Base-by-base conservation (phyloP, 352 stramenopile genomes). In the Globisporangium okanoganense region DNA sequence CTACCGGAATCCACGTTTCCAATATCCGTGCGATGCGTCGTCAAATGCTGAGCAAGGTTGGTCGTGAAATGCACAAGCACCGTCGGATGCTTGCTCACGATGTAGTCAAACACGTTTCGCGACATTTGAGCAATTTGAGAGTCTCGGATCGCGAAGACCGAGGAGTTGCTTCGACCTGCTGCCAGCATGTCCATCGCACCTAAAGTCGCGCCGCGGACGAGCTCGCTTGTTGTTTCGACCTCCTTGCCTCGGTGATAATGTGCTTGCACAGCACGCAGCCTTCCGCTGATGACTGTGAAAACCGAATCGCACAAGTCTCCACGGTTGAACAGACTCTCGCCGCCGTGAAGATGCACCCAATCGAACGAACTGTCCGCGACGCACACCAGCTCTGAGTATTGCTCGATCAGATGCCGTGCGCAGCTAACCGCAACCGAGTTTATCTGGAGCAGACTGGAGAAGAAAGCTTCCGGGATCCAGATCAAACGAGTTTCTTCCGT, bases 81-180 rank as follows among this genome's bases (percentile, higher is more conserved):
- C 0, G 69, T 81, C 22, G 86, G 84, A 33, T 83, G 62, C 12
- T 76, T 71, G 49, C 70, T 87, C 50, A 95, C 78, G 18, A 95
- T 71, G 56, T 86, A 95, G 62, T 95, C 86, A 43, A 95, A 94
- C 24, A 95, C 84, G 55, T 85, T 87, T 9, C 85, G 75, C 2
- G 86, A 86, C 86, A 95, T 95, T 51, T 92, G 77, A n/a, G 84
- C 87, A 48, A 95, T 92, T 55, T 94, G 82, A 0, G 82, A 95
- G 59, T 95, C 86, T 31, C 86, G 86, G 52, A 93, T 85, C 4
- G 86, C 84, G 71, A 93, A 94, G 29, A 95, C 86, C 0, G 84
- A 90, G 12, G 84, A 90, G 44, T 91, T 88, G 55, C 82, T 91
- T 20, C 76, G 68, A 16, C 78, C 76, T 20, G 81, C 74, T 3